Evolutionary conservation across 2,329 filamentous ascomycete genomes (phyloP).

Genomic region (Fusarium anthophilum): DNA sequence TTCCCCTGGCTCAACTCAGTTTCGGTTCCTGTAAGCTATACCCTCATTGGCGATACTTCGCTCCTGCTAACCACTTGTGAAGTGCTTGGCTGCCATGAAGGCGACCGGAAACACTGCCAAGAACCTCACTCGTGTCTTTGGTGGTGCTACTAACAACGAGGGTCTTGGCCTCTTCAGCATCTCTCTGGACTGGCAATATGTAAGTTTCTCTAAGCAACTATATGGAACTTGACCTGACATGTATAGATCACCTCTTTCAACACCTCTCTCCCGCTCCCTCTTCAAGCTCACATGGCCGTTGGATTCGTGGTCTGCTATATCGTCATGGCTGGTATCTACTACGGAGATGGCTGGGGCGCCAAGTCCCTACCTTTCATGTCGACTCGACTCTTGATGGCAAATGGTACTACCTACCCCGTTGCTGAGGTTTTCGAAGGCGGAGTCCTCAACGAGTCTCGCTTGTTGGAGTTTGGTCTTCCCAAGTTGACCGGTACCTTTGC

Average conservation of each 20-base stretch:
- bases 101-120: conserved; percentile 56
- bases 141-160: conserved; percentile 62
- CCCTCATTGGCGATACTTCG: accelerated
- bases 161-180: conserved; percentile 60
- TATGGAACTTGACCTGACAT: not conserved
- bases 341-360: conserved; percentile 58
- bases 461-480: conserved; percentile 57
- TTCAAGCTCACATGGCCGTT: conserved; percentile 57
- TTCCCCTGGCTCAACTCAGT: conserved; percentile 65
- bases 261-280: conserved; percentile 61
- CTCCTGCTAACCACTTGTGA: not conserved
- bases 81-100: conserved; percentile 62
- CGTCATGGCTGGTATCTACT: conserved; percentile 63
- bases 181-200: conserved; percentile 65
- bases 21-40: conserved; percentile 54
- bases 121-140: conserved; percentile 59
- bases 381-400: conserved; percentile 52
- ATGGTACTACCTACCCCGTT: conserved; percentile 54
- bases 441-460: conserved; percentile 51
- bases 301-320: conserved; percentile 60
- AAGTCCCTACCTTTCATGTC: conserved; percentile 64
- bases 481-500: conserved; percentile 60
- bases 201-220: conserved; percentile 43
- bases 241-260: conserved; percentile 62
- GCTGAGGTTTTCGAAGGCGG: conserved; percentile 52